Evolutionary conservation across 2,329 filamentous ascomycete genomes (phyloP).

Genomic region (Fusarium musae): DNA sequence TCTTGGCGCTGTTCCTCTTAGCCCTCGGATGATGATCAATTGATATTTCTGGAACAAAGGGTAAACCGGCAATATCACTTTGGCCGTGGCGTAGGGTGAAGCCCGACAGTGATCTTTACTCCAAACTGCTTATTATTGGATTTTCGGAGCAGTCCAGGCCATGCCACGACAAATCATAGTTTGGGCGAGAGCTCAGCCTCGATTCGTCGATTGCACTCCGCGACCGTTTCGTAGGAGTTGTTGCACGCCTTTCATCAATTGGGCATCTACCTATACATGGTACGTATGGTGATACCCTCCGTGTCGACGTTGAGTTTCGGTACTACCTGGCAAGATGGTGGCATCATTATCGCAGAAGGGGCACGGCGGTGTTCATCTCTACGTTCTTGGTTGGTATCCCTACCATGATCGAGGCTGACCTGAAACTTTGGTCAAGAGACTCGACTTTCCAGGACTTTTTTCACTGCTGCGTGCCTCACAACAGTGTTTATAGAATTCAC

Average conservation of each 20-base stretch:
- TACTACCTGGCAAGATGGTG: not conserved
- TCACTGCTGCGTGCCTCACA: not conserved
- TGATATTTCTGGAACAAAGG: not conserved
- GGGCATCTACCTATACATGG: not conserved
- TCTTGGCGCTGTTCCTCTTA: conserved; percentile 3
- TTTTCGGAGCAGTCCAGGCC: conserved; percentile 18
- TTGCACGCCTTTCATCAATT: not conserved
- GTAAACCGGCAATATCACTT: not conserved
- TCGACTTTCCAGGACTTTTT: not conserved
- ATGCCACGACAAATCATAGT: conserved; percentile 15
- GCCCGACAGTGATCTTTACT: conserved; percentile 14
- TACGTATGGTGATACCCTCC: not conserved
- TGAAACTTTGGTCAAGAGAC: not conserved
- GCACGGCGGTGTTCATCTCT: not conserved
- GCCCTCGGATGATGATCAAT: not conserved
- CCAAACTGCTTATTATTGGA: not conserved
- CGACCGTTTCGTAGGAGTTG: not conserved
- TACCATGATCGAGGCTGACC: not conserved
- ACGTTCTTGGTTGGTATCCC: not conserved
- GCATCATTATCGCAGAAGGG: not conserved
- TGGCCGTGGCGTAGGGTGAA: not conserved
- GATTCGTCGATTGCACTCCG: conserved; percentile 3
- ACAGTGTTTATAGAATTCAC: not conserved
- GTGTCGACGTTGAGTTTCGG: not conserved
- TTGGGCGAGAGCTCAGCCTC: conserved; percentile 7